Evolutionary conservation across 768 basidiomycete genomes (phyloP), one percentile per base, ranked within the genome.

Genomic region (Mycena vulgaris): DNA sequence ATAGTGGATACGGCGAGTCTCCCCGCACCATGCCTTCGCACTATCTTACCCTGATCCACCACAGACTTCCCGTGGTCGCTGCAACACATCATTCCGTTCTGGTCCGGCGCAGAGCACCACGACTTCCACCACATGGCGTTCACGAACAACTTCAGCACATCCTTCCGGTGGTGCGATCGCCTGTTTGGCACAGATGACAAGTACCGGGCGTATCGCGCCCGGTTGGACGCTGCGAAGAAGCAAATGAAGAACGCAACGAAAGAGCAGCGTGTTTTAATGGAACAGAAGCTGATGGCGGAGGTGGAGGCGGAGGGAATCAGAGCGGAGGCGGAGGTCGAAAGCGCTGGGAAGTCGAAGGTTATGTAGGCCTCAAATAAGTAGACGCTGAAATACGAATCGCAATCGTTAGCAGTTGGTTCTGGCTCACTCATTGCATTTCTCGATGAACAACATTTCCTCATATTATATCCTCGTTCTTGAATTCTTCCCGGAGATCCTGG

Each of bases 71-170:
- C 98, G 0, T 99, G 96, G 97, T 97, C 95, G 7, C 86, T 99
- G 63, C 92, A 95, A 74, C 90, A 97, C 84, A 90, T 95, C 73
- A 68, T 99, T 33, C 96, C 96, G 3, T 94, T 99, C 88, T 99
- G 97, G 97, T 93, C 94, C 9, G 97, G 97, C 42, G 96, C 96
- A 0, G 97, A 98, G 76, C 95, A 97, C 83, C 97, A 98, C 79
- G 97, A 98, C 78, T 98, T 96, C 90, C 97, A 99, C 82, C 97
- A 99, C 83, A 94, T 96, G 94, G 92, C 94, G 5, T 97, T 96
- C 86, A 90, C 90, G 58, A 96, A 96, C 86, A 97, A 97, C 86
- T 97, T 88, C 80, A 94, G 95, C 11, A 97, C 96, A 9, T 94
- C 93, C 23, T 98, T 98, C 90, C 90, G 96, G 42, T 97, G 95